phyloP scores from a whole-genome alignment of 2,329 filamentous ascomycete species.

The Xylariomycetidae sp. region DNA sequence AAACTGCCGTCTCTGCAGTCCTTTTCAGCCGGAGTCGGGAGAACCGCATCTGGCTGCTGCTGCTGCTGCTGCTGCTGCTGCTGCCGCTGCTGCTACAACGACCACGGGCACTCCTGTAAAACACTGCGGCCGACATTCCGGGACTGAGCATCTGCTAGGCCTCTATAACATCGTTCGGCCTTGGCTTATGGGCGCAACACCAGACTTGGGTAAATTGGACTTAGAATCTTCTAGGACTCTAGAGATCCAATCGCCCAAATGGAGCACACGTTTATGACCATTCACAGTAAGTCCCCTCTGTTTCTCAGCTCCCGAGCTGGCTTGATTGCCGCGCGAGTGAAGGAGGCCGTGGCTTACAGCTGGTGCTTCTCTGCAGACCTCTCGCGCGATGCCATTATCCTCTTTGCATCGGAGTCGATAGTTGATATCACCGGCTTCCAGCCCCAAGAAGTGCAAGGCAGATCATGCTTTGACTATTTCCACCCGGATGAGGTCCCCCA shows the following conservation, averaged over 20 bases:
- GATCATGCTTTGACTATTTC: conserved; percentile 80
- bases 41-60: too few relatives aligned
- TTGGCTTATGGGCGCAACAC: conserved; percentile 18
- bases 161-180: conserved; percentile 12
- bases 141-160: too few relatives aligned
- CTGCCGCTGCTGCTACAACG: too few relatives aligned
- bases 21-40: conserved; percentile 17
- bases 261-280: conserved; percentile 88
- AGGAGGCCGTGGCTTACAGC: conserved; percentile 11
- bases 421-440: conserved; percentile 66
- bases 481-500: conserved; percentile 74
- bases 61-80: too few relatives aligned
- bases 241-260: conserved; percentile 35
- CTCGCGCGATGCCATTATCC: conserved; percentile 66
- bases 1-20: conserved; percentile 20
- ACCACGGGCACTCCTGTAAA: too few relatives aligned
- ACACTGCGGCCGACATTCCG: too few relatives aligned
- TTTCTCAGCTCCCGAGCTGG: conserved; percentile 3
- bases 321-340: not conserved
- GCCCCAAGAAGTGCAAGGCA: conserved; percentile 68
- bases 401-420: conserved; percentile 80
- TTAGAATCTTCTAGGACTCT: conserved; percentile 1
- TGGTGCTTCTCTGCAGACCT: conserved; percentile 49
- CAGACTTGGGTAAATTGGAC: conserved; percentile 14
- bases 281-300: conserved; percentile 61